Evolutionary conservation across 2,329 filamentous ascomycete species (phyloP).

Genomic region (Lachnellula occidentalis): DNA sequence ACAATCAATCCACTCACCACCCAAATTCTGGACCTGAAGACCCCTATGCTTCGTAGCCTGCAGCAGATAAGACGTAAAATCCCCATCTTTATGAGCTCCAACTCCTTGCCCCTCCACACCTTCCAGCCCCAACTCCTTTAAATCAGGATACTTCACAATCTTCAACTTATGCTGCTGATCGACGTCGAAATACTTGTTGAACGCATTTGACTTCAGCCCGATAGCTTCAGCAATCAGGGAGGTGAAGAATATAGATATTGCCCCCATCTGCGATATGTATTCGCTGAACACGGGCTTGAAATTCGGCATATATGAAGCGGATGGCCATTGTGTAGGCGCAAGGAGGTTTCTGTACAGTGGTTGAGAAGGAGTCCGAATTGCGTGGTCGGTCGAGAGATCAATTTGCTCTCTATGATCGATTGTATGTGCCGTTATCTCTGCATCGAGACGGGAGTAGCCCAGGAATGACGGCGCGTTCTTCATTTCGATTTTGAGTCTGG

Average conservation of each 20-base stretch:
- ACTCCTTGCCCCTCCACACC: conserved; percentile 51
- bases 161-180: conserved; percentile 78
- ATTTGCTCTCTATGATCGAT: conserved; percentile 82
- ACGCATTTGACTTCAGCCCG: conserved; percentile 61
- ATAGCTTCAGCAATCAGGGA: conserved; percentile 81
- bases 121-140: conserved; percentile 49
- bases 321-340: conserved; percentile 77
- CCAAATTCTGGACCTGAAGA: conserved; percentile 76
- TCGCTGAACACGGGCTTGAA: conserved; percentile 67
- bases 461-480: conserved; percentile 68
- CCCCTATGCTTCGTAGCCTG: conserved; percentile 73
- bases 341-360: conserved; percentile 72
- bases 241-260: conserved; percentile 68
- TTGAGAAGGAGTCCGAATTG: conserved; percentile 53
- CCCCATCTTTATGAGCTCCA: conserved; percentile 79
- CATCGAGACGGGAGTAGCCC: conserved; percentile 60
- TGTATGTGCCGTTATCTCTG: conserved; percentile 67
- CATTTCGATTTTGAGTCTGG: conserved; percentile 63
- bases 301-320: conserved; percentile 51
- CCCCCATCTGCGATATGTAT: conserved; percentile 72
- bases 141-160: conserved; percentile 80
- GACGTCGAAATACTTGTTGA: conserved; percentile 71
- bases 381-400: conserved; percentile 76
- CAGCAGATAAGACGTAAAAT: conserved; percentile 76
- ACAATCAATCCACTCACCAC: conserved; percentile 76